Evolutionary conservation across 1,284 basidiomycete genomes (phyloP), one percentile per base, ranked within the genome.

Genomic region (Pyrrhoderma noxium): DNA sequence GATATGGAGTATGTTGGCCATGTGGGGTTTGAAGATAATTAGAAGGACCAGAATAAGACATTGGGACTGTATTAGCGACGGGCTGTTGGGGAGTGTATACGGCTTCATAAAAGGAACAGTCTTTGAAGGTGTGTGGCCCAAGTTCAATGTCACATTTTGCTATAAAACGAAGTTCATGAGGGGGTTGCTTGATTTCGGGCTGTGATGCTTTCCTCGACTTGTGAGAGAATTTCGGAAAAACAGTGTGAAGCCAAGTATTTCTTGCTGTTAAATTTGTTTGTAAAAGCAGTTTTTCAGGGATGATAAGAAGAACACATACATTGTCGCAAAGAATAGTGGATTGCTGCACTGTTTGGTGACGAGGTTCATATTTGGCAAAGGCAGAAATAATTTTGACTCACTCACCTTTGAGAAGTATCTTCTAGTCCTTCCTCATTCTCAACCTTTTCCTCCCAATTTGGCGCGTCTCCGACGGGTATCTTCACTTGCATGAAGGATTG

Each of bases 181-280:
- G 79, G 47, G 80, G 77, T 9, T 46, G 47, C 25, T 69, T 62
- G 43, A 73, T 65, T 39, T 78, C 75, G 3, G 70, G 62, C 16
- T 71, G 67, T 55, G 77, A 80, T 45, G 71, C 73, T 31, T 74
- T 75, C 37, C 78, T 74, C 35, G 73, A 64, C 58, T 77, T 80
- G 49, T 73, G 74, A 4, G 81, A 82, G 60, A 88, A 88, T 60
- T 77, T 83, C n/a, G 80, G 79, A 54, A 89, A 85, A 25, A 73
- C 74, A n/a, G 71, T 71, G 34, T 72, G 70, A 8, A 87, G 65
- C 82, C 82, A 86, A 63, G 72, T 75, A 25, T 82, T 77, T 39
- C 85, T 75, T 43, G 85, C 85, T 88, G 56, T 5, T 31, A 5
- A 40, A 40, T 5, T 7, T 5, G 38, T 18, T 18, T 22, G 38